Evolutionary conservation across 352 stramenopile species (phyloP).

Genomic region (Elongisporangium undulatum): DNA sequence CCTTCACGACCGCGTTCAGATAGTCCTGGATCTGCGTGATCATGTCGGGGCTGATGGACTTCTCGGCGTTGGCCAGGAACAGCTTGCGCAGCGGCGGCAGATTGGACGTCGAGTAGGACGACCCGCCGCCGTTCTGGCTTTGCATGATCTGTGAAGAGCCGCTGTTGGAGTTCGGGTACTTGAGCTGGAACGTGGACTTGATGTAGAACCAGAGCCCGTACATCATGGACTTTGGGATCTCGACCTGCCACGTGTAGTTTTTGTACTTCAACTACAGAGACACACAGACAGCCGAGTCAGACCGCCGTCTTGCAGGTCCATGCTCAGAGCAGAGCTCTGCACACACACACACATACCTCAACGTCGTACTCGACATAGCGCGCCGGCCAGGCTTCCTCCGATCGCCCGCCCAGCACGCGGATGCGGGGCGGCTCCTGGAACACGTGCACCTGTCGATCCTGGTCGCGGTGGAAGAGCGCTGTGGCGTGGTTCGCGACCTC

Average conservation of each 20-base stretch:
- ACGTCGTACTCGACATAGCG: constrained; percentile 85
- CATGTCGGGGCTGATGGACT: constrained; percentile 73
- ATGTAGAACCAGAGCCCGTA: constrained; percentile 86
- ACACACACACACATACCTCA: constrained; percentile 45
- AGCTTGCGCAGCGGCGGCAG: constrained; percentile 70
- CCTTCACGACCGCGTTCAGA: constrained; percentile 58
- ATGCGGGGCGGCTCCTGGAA: constrained; percentile 65
- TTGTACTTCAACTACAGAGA: constrained; percentile 55
- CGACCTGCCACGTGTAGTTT: constrained; percentile 77
- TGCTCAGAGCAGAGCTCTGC: not conserved
- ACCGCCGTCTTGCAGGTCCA: not conserved
- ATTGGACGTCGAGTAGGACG: constrained; percentile 12
- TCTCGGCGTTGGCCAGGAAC: constrained; percentile 73
- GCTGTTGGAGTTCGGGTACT: constrained; percentile 18
- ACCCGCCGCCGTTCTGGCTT: constrained; percentile 3
- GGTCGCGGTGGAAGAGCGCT: constrained; percentile 45
- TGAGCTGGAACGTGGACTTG: constrained; percentile 70
- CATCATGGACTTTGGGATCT: constrained; percentile 78
- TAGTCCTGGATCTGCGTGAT: constrained; percentile 72
- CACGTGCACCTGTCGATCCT: constrained; percentile 67
- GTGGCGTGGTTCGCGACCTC: constrained; percentile 34
- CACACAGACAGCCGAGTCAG: constrained; percentile 7
- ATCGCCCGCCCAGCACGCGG: constrained; percentile 54
- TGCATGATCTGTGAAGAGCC: constrained; percentile 9
- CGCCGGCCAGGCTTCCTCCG: constrained; percentile 76